phyloP scores from a whole-genome alignment of 2,329 filamentous ascomycete genomes.

The Periconia macrospinosa region DNA sequence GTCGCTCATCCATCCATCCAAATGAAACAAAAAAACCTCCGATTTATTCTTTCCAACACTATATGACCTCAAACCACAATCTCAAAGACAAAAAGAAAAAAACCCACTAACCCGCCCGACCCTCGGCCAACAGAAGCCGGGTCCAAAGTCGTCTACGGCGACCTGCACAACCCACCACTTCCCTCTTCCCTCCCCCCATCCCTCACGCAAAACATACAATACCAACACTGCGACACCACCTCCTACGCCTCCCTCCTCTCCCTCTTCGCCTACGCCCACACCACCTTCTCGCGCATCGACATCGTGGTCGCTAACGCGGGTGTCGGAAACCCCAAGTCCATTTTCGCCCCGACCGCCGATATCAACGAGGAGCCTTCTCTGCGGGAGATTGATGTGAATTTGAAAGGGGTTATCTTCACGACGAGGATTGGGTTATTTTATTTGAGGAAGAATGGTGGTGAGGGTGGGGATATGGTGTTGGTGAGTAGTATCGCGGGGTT shows the following conservation, averaged over 20 bases:
- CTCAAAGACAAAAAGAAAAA: background rate
- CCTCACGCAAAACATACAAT: constrained; percentile 7
- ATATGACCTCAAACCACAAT: background rate
- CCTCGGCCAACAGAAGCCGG: constrained; percentile 21
- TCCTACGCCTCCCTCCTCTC: constrained; percentile 16
- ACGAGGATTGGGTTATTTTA: constrained; percentile 25
- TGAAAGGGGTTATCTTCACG: constrained; percentile 21
- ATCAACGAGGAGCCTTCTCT: constrained; percentile 19
- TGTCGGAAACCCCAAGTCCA: constrained; percentile 18
- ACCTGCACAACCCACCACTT: constrained; percentile 18
- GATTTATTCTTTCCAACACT: background rate
- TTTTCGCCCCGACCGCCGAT: constrained; percentile 13
- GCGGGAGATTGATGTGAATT: constrained; percentile 23
- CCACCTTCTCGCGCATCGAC: constrained; percentile 13
- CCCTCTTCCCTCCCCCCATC: constrained; percentile 10
- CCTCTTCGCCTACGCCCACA: constrained; percentile 17
- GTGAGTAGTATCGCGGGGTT: constrained; percentile 25
- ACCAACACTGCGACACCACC: constrained; percentile 18
- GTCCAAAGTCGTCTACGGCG: constrained; percentile 23
- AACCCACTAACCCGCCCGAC: no score
- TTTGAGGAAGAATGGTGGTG: constrained; percentile 14
- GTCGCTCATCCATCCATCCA: no score
- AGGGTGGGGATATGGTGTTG: constrained; percentile 17
- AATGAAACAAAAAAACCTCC: no score
- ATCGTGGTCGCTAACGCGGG: constrained; percentile 22